phyloP scores from a whole-genome alignment of 352 stramenopile genomes.

The Pythium periplocum region DNA sequence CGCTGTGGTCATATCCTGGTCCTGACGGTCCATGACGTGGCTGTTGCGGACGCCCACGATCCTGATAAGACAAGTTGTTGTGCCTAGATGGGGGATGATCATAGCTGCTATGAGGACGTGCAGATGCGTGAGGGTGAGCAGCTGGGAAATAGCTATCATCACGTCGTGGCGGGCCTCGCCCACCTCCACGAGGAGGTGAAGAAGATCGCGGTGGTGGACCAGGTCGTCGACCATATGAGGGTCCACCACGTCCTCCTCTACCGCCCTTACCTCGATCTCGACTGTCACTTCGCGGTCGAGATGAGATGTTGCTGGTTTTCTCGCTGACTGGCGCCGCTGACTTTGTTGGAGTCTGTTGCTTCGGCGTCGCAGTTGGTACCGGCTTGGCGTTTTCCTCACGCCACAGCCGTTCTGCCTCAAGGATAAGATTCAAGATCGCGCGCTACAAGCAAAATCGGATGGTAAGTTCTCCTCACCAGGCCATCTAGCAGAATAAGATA shows the following conservation, averaged over 20 bases:
- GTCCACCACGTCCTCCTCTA: conserved; percentile 5
- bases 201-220: conserved; percentile 2
- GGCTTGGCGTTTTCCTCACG: conserved; percentile 39
- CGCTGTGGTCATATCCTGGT: too few species aligned
- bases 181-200: too few species aligned
- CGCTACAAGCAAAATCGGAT: conserved; percentile 23
- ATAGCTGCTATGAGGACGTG: conserved; percentile 1
- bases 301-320: conserved; percentile 4
- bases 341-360: too few species aligned
- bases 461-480: too few species aligned
- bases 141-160: not conserved
- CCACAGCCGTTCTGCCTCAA: conserved; percentile 66
- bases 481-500: conserved; percentile 7
- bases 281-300: conserved; percentile 12
- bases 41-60: not conserved
- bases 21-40: too few species aligned
- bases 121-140: conserved; percentile 9
- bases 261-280: conserved; percentile 4
- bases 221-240: conserved; percentile 7
- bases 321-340: not conserved
- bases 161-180: too few species aligned
- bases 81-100: conserved; percentile 3
- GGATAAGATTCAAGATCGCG: conserved; percentile 57
- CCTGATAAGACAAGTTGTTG: conserved; percentile 2
- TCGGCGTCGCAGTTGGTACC: not conserved